Base-by-base conservation (phyloP, 768 basidiomycete species). In the Suillus ampliporus region DNA sequence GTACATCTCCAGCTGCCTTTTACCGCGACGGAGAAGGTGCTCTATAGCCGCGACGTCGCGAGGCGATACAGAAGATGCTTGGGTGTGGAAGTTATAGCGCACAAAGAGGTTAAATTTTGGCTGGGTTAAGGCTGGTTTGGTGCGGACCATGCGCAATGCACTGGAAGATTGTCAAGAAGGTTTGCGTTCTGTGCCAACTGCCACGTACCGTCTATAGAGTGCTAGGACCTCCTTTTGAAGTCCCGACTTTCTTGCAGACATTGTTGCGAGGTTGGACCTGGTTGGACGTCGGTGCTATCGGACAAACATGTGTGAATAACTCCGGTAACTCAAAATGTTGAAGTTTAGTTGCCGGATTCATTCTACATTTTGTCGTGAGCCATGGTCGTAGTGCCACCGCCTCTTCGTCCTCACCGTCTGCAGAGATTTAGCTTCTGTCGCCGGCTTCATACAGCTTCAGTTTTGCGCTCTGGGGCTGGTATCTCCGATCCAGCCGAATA, bases 31-130 rank as follows among this genome's bases (percentile, higher is more conserved):
- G n/a, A 95, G 71, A 38, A 93, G 79, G 72, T 93, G 89, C 67
- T 95, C 92, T 41, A 94, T 84, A 10, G 84, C 84, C 60, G 82
- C 81, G 63, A 94, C 79, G 60, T 91, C 84, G 13, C 90, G 85
- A 6, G 89, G 83, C 4, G 89, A 84, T 28, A 92, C 79, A 1
- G 78, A 78, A 5, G 79, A 69, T 5, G 90, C 88, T 68, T 89
- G 88, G 7, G 79, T 79, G 70, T 78, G 89, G 75, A 95, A 94
- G 14, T 79, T 83, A 72, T 89, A 88, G 63, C 86, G 89, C 37
- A 91, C 79, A 71, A 85, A 85, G 51, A 91, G 82, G 26, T 78
- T 78, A 74, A 94, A 94, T 67, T 87, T 91, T 41, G 83, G 78
- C 56, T 82, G 89, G 1, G 87, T 78, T 8, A 75, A 64, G 1